A percentile compares a stretch with the other conserved stretches of the same genome.
These are phyloP conservation scores for Schizosaccharomyces japonicus DNA, from an alignment of 805 yeast genomes.

Conservation along the genomic window DNA sequence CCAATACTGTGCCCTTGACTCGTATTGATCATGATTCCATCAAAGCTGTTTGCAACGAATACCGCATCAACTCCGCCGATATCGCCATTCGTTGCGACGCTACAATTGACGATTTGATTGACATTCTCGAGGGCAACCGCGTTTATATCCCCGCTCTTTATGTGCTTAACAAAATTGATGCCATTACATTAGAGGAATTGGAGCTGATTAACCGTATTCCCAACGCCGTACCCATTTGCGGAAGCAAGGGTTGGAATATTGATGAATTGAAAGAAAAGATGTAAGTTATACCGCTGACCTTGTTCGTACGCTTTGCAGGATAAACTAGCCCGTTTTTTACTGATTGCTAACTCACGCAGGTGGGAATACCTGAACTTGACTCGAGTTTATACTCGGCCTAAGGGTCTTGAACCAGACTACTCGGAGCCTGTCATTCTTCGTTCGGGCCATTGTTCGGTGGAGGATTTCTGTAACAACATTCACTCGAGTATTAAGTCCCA, in stretches of 20 bases:
- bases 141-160: constrained; percentile 88
- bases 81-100: constrained; percentile 94
- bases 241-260: constrained; percentile 90
- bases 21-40: constrained; percentile 82
- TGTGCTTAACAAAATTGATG: constrained; percentile 85
- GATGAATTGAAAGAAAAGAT: constrained; percentile 81
- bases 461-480: constrained; percentile 86
- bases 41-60: constrained; percentile 87
- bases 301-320: no score
- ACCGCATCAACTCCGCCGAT: constrained; percentile 85
- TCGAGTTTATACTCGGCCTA: constrained; percentile 91
- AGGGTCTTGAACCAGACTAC: constrained; percentile 83
- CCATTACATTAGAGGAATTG: constrained; percentile 79
- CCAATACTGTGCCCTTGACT: constrained; percentile 79
- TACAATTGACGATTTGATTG: constrained; percentile 87
- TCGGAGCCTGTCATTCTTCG: constrained; percentile 83
- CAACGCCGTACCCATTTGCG: constrained; percentile 87
- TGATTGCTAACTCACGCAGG: no score
- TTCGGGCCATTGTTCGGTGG: constrained; percentile 59
- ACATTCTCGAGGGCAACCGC: constrained; percentile 75
- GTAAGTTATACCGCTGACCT: no score
- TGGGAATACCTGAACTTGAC: constrained; percentile 82
- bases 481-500: constrained; percentile 87
- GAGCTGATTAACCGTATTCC: constrained; percentile 81
- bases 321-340: background rate